A percentile compares a stretch with the other conserved stretches of the same genome.
Conservation (phyloP, 2,329 filamentous ascomycete species). For the Nemania sp. region DNA sequence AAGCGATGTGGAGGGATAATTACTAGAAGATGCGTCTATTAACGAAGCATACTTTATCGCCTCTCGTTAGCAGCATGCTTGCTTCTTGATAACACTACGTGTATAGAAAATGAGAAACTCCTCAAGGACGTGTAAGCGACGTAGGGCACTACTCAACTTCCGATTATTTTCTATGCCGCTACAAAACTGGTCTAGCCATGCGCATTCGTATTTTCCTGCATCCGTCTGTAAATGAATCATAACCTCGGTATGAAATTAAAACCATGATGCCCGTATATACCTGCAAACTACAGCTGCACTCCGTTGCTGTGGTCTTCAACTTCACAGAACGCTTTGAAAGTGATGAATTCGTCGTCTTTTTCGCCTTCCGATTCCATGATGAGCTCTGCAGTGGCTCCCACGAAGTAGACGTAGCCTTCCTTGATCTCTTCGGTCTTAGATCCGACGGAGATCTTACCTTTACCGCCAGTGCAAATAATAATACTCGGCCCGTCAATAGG, state of each 20-base stretch:
- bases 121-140: too few relatives aligned
- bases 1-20: too few relatives aligned
- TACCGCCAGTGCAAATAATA: conserved; percentile 87
- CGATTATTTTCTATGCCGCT: not conserved
- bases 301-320: conserved; percentile 65
- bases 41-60: too few relatives aligned
- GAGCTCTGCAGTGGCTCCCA: conserved; percentile 87
- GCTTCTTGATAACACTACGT: too few relatives aligned
- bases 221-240: not conserved
- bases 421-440: conserved; percentile 80
- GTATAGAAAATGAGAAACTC: too few relatives aligned
- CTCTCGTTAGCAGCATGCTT: too few relatives aligned
- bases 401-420: conserved; percentile 82
- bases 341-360: conserved; percentile 78
- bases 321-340: conserved; percentile 96
- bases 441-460: conserved; percentile 86
- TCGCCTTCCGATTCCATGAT: conserved; percentile 76
- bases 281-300: conserved; percentile 1
- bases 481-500: conserved; percentile 89
- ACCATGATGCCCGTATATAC: not conserved
- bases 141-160: not conserved
- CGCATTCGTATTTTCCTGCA: not conserved
- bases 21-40: too few relatives aligned
- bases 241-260: not conserved
- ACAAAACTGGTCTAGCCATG: not conserved